Evolutionary conservation across 2,329 filamentous ascomycete genomes (phyloP).

Genomic region (Penicillium sp.): DNA sequence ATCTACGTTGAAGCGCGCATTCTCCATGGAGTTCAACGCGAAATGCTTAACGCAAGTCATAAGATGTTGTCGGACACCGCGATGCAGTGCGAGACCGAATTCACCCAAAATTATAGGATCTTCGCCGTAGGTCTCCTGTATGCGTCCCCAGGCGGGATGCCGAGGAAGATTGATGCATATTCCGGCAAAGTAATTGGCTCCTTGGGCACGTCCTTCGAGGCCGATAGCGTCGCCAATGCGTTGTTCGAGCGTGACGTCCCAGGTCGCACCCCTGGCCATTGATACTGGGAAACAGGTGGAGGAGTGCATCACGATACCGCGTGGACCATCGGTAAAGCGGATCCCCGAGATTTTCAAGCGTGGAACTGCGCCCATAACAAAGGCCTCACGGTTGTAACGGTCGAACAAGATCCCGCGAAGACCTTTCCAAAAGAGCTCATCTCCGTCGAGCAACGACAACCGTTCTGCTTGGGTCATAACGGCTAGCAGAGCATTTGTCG

Average conservation of each 20-base stretch:
- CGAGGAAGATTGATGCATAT: slow-evolving; percentile 38
- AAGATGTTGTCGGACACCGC: slow-evolving; percentile 32
- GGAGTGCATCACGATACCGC: slow-evolving; percentile 25
- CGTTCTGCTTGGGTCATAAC: neutral
- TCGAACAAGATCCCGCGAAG: neutral
- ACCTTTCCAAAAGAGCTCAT: slow-evolving; percentile 1
- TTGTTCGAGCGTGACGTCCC: slow-evolving; percentile 34
- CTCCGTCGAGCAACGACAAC: neutral
- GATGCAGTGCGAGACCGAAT: slow-evolving; percentile 32
- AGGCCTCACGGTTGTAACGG: neutral
- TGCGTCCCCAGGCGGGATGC: slow-evolving; percentile 34
- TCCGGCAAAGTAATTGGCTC: slow-evolving; percentile 35
- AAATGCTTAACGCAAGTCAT: slow-evolving; percentile 42
- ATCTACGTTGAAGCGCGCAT: slow-evolving; percentile 36
- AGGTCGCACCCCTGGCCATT: slow-evolving; percentile 36
- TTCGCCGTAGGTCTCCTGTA: slow-evolving; percentile 35
- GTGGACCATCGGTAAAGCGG: slow-evolving; percentile 35
- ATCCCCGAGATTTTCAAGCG: neutral
- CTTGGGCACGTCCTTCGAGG: slow-evolving; percentile 35
- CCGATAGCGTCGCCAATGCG: slow-evolving; percentile 36
- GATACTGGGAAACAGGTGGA: neutral
- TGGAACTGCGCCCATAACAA: neutral
- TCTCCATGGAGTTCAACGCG: slow-evolving; percentile 41
- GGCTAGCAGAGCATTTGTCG: neutral
- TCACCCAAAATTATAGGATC: slow-evolving; percentile 33